phyloP scores from a whole-genome alignment of 306 rosid genomes.

The Trifolium repens region DNA sequence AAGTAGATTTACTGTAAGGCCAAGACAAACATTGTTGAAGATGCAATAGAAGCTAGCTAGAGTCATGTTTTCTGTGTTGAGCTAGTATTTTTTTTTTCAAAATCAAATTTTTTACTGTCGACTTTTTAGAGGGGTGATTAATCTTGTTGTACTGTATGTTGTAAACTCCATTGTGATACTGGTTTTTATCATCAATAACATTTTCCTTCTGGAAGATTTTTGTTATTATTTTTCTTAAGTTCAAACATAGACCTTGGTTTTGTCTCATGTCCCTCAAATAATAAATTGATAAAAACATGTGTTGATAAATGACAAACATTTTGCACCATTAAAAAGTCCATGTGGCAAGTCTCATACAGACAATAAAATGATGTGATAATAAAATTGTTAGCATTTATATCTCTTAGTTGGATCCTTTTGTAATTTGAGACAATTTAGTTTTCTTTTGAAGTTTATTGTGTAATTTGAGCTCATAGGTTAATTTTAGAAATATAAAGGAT shows the following conservation, averaged over 20 bases:
- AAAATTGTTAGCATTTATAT: too few species aligned
- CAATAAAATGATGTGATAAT: too few species aligned
- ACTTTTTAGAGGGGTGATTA: neutral
- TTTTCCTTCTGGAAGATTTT: neutral
- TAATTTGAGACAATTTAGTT: too few species aligned
- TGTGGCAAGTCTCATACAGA: too few species aligned
- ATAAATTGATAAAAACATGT: too few species aligned
- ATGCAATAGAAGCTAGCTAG: slow-evolving; percentile 29
- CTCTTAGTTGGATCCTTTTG: too few species aligned
- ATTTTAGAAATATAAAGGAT: too few species aligned
- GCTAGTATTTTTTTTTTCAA: neutral
- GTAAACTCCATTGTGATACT: slow-evolving; percentile 24
- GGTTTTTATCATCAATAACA: slow-evolving; percentile 24
- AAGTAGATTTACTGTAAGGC: slow-evolving; percentile 52
- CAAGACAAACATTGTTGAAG: slow-evolving; percentile 27
- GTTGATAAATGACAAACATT: too few species aligned
- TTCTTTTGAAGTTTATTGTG: too few species aligned
- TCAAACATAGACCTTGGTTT: neutral
- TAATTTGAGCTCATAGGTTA: too few species aligned
- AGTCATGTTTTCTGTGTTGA: slow-evolving; percentile 26
- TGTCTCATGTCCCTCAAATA: neutral
- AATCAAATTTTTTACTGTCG: slow-evolving; percentile 34
- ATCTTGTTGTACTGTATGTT: slow-evolving; percentile 39
- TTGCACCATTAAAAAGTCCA: too few species aligned
- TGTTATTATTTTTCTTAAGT: neutral